phyloP scores from a whole-genome alignment of 108 stramenopile genomes.

The Fistulifera pelliculosa region DNA sequence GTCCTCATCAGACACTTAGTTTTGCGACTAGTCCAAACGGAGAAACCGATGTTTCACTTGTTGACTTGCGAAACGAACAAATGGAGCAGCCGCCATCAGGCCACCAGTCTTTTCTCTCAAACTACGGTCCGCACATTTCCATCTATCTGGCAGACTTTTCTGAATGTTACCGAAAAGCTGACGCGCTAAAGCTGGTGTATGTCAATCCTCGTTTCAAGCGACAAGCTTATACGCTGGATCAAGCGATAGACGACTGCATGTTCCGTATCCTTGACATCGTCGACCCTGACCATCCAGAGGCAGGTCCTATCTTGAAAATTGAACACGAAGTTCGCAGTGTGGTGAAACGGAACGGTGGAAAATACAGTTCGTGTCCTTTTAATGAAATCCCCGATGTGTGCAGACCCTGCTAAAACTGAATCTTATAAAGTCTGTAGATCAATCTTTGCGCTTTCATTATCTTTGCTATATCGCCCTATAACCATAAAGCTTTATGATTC shows the following conservation, averaged over 20 bases:
- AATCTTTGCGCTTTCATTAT: too few relatives aligned
- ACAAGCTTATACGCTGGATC: conserved; percentile 32
- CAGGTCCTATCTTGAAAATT: conserved; percentile 27
- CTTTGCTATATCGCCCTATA: too few relatives aligned
- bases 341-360: conserved; percentile 43
- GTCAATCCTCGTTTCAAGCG: conserved; percentile 55
- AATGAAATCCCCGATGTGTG: conserved; percentile 18
- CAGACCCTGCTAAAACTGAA: too few relatives aligned
- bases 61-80: conserved; percentile 40
- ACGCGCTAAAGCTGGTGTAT: conserved; percentile 29
- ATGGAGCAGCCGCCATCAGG: conserved; percentile 13
- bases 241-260: conserved; percentile 63
- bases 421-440: too few relatives aligned
- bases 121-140: conserved; percentile 57
- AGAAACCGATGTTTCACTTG: conserved; percentile 28
- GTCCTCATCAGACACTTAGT: conserved; percentile 54
- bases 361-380: conserved; percentile 70
- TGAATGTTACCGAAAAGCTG: conserved; percentile 21
- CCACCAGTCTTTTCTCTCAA: conserved; percentile 21
- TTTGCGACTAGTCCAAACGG: conserved; percentile 29
- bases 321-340: conserved; percentile 53
- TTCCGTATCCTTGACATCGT: conserved; percentile 47
- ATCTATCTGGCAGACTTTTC: conserved; percentile 37
- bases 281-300: conserved; percentile 31
- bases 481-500: too few relatives aligned